Conservation (phyloP, 306 rosid species). For the Prunus salicina region DNA sequence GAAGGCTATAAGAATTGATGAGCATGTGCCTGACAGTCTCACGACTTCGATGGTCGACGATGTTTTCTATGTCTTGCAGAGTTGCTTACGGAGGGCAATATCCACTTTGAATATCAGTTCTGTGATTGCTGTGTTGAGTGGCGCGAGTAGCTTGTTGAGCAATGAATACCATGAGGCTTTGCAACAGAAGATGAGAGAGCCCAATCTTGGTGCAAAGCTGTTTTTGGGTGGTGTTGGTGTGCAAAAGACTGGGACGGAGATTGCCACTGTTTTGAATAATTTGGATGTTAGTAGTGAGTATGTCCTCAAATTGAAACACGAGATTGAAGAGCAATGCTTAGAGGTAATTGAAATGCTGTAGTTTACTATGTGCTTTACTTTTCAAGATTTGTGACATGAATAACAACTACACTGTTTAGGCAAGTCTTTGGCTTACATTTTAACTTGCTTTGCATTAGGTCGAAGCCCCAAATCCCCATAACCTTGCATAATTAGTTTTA, state of each 20-base stretch:
- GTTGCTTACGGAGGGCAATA: conserved; percentile 82
- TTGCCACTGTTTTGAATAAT: conserved; percentile 84
- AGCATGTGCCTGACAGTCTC: conserved; percentile 80
- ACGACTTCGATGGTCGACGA: conserved; percentile 97
- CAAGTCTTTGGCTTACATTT: background rate
- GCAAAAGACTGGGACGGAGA: conserved; percentile 83
- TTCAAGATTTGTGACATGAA: background rate
- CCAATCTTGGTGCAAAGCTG: conserved; percentile 89
- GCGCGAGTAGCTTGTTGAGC: conserved; percentile 74
- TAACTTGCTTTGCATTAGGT: background rate
- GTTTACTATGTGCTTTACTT: conserved; percentile 7
- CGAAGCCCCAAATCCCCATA: background rate
- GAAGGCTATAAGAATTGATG: conserved; percentile 86
- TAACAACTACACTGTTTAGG: background rate
- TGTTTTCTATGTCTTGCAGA: conserved; percentile 90
- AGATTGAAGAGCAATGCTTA: conserved; percentile 88
- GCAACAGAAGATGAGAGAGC: conserved; percentile 82
- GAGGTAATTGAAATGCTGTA: conserved; percentile 58
- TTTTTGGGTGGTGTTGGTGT: conserved; percentile 91
- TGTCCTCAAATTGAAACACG: conserved; percentile 83
- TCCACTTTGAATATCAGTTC: conserved; percentile 90
- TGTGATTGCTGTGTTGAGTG: conserved; percentile 82
- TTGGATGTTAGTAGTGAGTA: conserved; percentile 89
- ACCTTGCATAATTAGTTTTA: background rate
- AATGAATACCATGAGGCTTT: conserved; percentile 90